Percentiles rank a stretch among this genome's conserved stretches.
Evolutionary conservation across 2,329 filamentous ascomycete species (phyloP).

Genomic region (Lecanicillium sp.): DNA sequence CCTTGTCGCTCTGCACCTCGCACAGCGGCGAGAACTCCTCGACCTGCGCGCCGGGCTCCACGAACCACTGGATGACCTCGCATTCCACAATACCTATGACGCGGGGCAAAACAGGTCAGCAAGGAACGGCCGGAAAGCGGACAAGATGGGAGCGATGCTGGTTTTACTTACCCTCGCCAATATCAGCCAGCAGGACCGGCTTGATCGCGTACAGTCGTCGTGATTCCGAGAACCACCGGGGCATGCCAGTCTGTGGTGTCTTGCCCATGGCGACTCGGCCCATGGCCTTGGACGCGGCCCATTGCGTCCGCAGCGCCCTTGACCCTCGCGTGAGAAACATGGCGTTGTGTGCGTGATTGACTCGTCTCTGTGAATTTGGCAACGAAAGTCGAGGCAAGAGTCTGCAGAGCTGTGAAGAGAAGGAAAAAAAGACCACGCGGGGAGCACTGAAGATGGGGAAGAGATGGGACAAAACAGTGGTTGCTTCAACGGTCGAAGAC

Average conservation of each 20-base stretch:
- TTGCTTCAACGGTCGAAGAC: slow-evolving; percentile 13
- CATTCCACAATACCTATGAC: slow-evolving; percentile 88
- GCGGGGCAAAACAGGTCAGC: not conserved
- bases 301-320: slow-evolving; percentile 42
- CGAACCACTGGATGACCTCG: slow-evolving; percentile 99
- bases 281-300: slow-evolving; percentile 35
- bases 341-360: slow-evolving; percentile 1
- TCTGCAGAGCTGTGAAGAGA: no score
- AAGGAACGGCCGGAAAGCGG: not conserved
- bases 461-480: not conserved
- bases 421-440: not conserved
- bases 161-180: slow-evolving; percentile 73
- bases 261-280: slow-evolving; percentile 24
- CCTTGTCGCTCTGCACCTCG: slow-evolving; percentile 98
- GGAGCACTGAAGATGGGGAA: not conserved
- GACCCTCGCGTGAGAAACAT: slow-evolving; percentile 52
- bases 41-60: slow-evolving; percentile 87
- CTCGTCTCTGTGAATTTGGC: not conserved
- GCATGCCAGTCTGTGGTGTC: slow-evolving; percentile 20
- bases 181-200: slow-evolving; percentile 76
- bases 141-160: not conserved
- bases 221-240: slow-evolving; percentile 44
- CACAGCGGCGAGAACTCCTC: slow-evolving; percentile 98
- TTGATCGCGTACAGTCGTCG: slow-evolving; percentile 53
- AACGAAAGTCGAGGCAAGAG: slow-evolving; percentile 3